phyloP scores from a whole-genome alignment of 352 stramenopile species.

The Phytophthora meadii region DNA sequence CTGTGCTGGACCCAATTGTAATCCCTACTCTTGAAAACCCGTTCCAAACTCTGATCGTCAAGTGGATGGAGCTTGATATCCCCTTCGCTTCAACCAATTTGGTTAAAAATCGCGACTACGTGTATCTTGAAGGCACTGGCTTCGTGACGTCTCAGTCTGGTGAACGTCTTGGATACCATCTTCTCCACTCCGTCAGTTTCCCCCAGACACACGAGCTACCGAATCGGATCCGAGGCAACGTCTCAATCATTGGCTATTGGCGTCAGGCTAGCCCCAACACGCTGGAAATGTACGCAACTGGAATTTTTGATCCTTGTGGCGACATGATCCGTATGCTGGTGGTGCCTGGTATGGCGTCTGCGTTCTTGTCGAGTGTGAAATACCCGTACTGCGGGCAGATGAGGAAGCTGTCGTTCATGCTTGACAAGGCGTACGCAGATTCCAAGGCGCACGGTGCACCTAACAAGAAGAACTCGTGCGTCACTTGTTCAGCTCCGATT shows the following conservation, averaged over 20 bases:
- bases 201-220: conserved; percentile 28
- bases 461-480: background rate
- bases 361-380: conserved; percentile 27
- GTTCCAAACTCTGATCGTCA: conserved; percentile 37
- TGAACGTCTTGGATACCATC: conserved; percentile 31
- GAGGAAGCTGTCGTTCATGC: conserved; percentile 33
- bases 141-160: conserved; percentile 13
- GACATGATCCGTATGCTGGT: conserved; percentile 34
- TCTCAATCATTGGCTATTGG: conserved; percentile 52
- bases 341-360: conserved; percentile 22
- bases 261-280: conserved; percentile 43
- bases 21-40: conserved; percentile 28
- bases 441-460: background rate
- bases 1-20: conserved; percentile 30
- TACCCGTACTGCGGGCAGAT: conserved; percentile 35
- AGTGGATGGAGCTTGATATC: conserved; percentile 47
- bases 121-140: conserved; percentile 40
- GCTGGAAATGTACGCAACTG: conserved; percentile 51
- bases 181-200: conserved; percentile 31
- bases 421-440: background rate
- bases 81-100: conserved; percentile 28
- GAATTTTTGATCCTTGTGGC: conserved; percentile 33
- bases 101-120: conserved; percentile 48
- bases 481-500: background rate
- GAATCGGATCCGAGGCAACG: conserved; percentile 43